phyloP scores from a whole-genome alignment of 140 eudicot species.

The Cichorium intybus region DNA sequence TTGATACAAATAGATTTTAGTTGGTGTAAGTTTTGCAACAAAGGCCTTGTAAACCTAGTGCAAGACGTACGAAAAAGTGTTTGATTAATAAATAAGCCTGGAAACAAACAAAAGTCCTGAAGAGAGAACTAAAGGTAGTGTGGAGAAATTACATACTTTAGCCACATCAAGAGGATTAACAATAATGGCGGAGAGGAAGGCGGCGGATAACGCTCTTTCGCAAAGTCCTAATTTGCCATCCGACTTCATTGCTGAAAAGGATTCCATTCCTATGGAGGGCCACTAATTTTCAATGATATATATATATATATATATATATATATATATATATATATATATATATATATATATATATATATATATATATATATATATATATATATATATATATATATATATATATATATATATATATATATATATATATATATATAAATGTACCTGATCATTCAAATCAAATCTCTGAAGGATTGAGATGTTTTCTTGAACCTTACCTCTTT shows the following conservation, averaged over 20 bases:
- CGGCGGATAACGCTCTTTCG: constrained; percentile 83
- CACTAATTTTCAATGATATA: no score
- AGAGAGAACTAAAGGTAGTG: neutral
- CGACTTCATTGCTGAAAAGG: neutral
- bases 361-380: no score
- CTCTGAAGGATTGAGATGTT: no score
- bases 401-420: no score
- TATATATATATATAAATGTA: no score
- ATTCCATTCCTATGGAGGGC: no score
- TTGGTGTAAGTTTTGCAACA: neutral
- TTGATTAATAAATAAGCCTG: neutral
- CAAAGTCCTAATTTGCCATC: constrained; percentile 50
- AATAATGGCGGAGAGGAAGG: constrained; percentile 83
- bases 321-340: no score
- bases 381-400: no score
- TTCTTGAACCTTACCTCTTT: no score
- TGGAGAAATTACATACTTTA: constrained; percentile 42
- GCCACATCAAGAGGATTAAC: constrained; percentile 98
- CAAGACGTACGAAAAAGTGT: neutral
- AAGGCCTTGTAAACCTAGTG: neutral
- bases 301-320: no score
- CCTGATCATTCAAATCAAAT: no score
- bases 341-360: no score
- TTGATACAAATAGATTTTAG: neutral
- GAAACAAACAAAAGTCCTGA: neutral